A percentile compares a stretch with the other conserved stretches of the same genome.
Conservation (phyloP, 176 grass and related monocot species). For the Aegilops tauschii region DNA sequence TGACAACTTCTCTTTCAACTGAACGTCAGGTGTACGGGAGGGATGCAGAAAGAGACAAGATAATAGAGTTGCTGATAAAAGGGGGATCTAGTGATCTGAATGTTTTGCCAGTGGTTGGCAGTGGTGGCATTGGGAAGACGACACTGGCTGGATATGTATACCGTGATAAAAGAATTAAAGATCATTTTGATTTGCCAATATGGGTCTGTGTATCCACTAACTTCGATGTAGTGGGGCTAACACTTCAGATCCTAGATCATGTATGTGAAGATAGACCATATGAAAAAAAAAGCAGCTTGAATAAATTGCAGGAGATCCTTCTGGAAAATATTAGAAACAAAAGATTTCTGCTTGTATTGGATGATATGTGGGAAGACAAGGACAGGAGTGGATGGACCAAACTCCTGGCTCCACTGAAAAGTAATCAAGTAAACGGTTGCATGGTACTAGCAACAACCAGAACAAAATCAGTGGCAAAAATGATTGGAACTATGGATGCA, state of each 20-base stretch:
- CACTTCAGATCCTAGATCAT: conserved; percentile 1
- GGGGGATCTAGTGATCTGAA: not conserved
- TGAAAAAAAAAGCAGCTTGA: not conserved
- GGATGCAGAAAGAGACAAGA: conserved; percentile 22
- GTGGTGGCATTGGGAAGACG: conserved; percentile 51
- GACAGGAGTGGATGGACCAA: conserved; percentile 11
- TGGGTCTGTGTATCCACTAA: conserved; percentile 35
- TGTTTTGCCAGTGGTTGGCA: conserved; percentile 32
- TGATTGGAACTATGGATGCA: not conserved
- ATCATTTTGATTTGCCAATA: conserved; percentile 33
- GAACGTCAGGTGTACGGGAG: conserved; percentile 39
- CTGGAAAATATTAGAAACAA: not conserved
- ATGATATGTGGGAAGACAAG: conserved; percentile 38
- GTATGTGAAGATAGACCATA: not conserved
- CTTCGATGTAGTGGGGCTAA: not conserved
- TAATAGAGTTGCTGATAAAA: conserved; percentile 22
- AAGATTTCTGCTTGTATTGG: conserved; percentile 41
- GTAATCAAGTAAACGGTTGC: not conserved
- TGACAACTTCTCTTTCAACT: conserved; percentile 46
- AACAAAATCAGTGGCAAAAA: conserved; percentile 10
- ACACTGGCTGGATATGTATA: conserved; percentile 32
- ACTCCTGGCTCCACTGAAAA: conserved; percentile 35
- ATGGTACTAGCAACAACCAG: conserved; percentile 40
- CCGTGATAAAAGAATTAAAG: not conserved
- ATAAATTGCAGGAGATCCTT: not conserved